Base-by-base conservation (phyloP, 331 rosid genomes). In the Saraca asoca region DNA sequence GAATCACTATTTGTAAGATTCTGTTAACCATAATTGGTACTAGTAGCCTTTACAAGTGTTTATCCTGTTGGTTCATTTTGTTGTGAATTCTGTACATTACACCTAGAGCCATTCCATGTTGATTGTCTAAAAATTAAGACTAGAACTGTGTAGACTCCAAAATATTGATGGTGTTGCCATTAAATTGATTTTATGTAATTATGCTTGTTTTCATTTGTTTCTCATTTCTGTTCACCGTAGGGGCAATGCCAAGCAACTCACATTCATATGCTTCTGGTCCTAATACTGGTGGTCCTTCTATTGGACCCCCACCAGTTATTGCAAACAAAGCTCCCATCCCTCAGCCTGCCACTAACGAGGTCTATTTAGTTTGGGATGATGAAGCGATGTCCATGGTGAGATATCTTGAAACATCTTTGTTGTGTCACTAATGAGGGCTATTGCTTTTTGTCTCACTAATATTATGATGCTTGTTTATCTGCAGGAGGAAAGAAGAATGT, bases 321-420 rank as follows among this genome's bases (percentile, higher is more conserved):
- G 74, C 97, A 63, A 90, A 94, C 80, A 90, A 86, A 79, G 92
- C 87, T 58, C 95, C 92, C 65, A 85, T 74, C 46, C 52, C 85
- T 39, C 97, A 86, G 78, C 97, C 97, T 51, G 88, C 95, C 53
- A 77, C 89, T 43, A 94, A 90, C 24, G 99, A 94, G 80, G 97
- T 90, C 66, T 94, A 94, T 80, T 80, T 94, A 66, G 95, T 90
- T 73, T 94, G 99, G 99, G 97, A 94, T 82, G 97, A 94, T 54
- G 99, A 94, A 82, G 99, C 97, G 19, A 94, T 94, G 99, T 94
- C 97, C 69, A 90, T 94, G 99, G 99, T 94, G 64, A 62, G 93
- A 82, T 39, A 19, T 20, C 73, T 56, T 53, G 33, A 12, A 50
- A 13, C 24, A 38, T 12, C 33, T 17, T 11, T 60, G 31, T 13